Conservation (phyloP, 2,329 filamentous ascomycete genomes). For the Pseudonectria foliicola region DNA sequence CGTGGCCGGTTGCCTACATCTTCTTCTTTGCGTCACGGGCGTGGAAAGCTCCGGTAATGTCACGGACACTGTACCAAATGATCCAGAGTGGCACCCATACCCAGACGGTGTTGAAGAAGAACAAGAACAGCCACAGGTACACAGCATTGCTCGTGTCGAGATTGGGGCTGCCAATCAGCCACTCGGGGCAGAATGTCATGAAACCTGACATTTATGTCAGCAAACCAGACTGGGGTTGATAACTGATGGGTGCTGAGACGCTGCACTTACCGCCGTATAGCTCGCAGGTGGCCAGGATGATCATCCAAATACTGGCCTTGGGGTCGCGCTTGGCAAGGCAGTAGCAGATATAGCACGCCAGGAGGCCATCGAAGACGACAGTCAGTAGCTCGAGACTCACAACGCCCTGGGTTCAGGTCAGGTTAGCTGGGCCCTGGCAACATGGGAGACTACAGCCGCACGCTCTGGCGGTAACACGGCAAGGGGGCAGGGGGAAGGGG, state of each 20-base stretch:
- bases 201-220: slow-evolving; percentile 39
- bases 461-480: no score
- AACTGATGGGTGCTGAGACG: no score
- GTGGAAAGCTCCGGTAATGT: slow-evolving; percentile 49
- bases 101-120: slow-evolving; percentile 65
- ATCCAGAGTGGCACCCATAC: slow-evolving; percentile 56
- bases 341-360: slow-evolving; percentile 54
- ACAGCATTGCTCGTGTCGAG: slow-evolving; percentile 61
- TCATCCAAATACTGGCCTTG: slow-evolving; percentile 54
- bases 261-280: slow-evolving; percentile 53
- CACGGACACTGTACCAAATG: slow-evolving; percentile 45
- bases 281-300: slow-evolving; percentile 58
- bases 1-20: slow-evolving; percentile 9
- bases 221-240: not conserved
- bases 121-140: slow-evolving; percentile 60
- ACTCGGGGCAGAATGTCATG: slow-evolving; percentile 66
- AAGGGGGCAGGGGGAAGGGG: no score
- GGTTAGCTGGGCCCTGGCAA: not conserved
- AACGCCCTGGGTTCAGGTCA: slow-evolving; percentile 35
- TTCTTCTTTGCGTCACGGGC: slow-evolving; percentile 25
- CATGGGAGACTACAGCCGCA: no score
- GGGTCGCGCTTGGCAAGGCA: slow-evolving; percentile 49
- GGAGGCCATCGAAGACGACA: slow-evolving; percentile 53
- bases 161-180: slow-evolving; percentile 55
- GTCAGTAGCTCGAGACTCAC: slow-evolving; percentile 60